Evolutionary conservation across 2,329 filamentous ascomycete species (phyloP).

Genomic region (Xylaria sp.): DNA sequence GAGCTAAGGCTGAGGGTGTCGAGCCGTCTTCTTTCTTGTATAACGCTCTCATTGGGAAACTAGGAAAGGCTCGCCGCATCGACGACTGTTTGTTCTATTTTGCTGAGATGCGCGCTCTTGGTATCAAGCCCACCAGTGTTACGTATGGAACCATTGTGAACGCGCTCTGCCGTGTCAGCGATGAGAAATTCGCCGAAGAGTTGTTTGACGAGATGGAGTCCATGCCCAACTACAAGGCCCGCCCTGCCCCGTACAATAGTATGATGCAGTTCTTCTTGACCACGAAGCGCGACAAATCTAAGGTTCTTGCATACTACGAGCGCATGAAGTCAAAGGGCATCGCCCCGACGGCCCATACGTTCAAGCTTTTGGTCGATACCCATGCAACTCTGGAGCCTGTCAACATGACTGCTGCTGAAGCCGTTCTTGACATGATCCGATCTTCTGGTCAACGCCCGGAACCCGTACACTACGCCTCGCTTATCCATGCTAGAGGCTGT

Average conservation of each 20-base stretch:
- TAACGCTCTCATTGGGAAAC: constrained; percentile 97
- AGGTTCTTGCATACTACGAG: constrained; percentile 94
- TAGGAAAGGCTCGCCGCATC: constrained; percentile 96
- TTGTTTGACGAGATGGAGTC: constrained; percentile 99
- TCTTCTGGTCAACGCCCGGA: constrained; percentile 80
- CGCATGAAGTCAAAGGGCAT: constrained; percentile 91
- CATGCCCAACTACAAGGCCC: constrained; percentile 98
- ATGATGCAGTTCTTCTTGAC: constrained; percentile 99
- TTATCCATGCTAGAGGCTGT: constrained; percentile 96
- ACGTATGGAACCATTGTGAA: constrained; percentile 99
- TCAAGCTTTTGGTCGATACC: constrained; percentile 96
- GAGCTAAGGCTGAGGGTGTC: constrained; percentile 91
- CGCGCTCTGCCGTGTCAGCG: constrained; percentile 93
- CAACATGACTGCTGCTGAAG: constrained; percentile 87
- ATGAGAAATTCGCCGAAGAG: constrained; percentile 97
- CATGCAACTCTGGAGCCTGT: constrained; percentile 93
- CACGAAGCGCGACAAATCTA: constrained; percentile 93
- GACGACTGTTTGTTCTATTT: constrained; percentile 99
- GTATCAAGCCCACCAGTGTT: constrained; percentile 94
- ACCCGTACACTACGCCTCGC: constrained; percentile 92
- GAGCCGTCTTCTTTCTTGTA: constrained; percentile 97
- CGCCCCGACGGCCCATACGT: constrained; percentile 92
- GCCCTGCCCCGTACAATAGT: constrained; percentile 97
- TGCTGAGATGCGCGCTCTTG: constrained; percentile 92
- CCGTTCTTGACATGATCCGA: constrained; percentile 82